Base-by-base conservation (phyloP, 176 grass and related monocot genomes). In the Raddia guianensis region DNA sequence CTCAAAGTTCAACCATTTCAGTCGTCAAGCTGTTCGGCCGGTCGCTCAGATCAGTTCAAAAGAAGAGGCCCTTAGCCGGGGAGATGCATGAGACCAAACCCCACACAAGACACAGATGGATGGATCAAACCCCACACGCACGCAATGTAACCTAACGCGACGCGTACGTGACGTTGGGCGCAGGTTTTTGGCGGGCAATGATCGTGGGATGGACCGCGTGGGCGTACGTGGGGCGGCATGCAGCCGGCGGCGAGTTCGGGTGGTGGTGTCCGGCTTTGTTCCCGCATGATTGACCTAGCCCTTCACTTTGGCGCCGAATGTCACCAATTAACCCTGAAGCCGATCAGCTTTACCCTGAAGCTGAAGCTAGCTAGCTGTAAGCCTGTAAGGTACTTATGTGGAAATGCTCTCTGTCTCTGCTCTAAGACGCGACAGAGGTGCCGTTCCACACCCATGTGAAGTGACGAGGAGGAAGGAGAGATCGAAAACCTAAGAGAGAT, bases 131-230 rank as follows among this genome's bases (percentile, higher is more conserved):
- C 27, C 27, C 51, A 18, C 80, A 84, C 7, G 33, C 20, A 76
- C 20, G 72, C 82, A 5, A 5, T 16, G 44, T 13, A 33, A 53
- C 62, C 45, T 15, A 85, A 70, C 44, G 20, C 27, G 53, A 84
- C 8, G 53, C 43, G 15, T 60, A 60, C 20, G 59, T 83, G 72
- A 75, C 60, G 5, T 16, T 55, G 27, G 16, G 53, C 27, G 64
- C 7, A 70, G 67, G 27, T 27, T 62, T 50, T 77, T 42, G 48
- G 48, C 27, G 49, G 13, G 21, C 69, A 10, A 72, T 72, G 14
- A 84, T 70, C 72, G 21, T 68, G 47, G 40, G 82, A 68, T 49
- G 72, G 81, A 48, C 64, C 7, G 8, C 21, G 15, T 32, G 58
- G 75, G 56, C 5, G 27, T 40, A 40, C 3, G 37, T 5, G 3